phyloP scores from a whole-genome alignment of 192 early-diverging fungal species.

The Thoreauomyces humboldtii region DNA sequence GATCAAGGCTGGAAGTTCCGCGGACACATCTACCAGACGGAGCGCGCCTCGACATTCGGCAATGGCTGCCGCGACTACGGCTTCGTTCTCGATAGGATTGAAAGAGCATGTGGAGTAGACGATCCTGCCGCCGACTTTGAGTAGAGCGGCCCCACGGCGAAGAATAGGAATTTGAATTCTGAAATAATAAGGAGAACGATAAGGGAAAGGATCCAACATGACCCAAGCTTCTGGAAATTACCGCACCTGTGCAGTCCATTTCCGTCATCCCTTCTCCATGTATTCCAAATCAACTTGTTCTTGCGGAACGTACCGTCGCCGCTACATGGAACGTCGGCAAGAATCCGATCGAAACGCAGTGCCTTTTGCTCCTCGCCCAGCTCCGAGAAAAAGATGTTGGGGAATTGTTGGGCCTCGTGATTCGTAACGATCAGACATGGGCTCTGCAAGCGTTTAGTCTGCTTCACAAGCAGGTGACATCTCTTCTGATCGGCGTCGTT shows the following conservation, averaged over 20 bases:
- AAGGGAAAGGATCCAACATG: not conserved
- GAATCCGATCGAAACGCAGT: constrained; percentile 93
- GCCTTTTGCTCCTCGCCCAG: too few species aligned
- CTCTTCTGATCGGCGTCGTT: constrained; percentile 94
- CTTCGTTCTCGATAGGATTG: constrained; percentile 97
- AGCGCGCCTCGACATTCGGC: constrained; percentile 59
- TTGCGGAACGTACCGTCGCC: constrained; percentile 98
- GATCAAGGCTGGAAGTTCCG: constrained; percentile 73
- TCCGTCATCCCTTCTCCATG: constrained; percentile 74
- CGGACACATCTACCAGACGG: constrained; percentile 82
- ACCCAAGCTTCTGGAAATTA: not conserved
- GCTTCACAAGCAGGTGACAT: constrained; percentile 91
- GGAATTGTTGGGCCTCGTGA: constrained; percentile 90
- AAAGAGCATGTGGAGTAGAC: constrained; percentile 99
- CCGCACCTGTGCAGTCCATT: constrained; percentile 80
- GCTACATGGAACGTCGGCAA: constrained; percentile 96
- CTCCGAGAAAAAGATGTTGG: constrained; percentile 59
- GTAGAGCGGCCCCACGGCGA: constrained; percentile 78
- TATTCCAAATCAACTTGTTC: constrained; percentile 88
- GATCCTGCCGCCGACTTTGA: constrained; percentile 87
- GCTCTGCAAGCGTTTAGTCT: constrained; percentile 90
- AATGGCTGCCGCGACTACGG: constrained; percentile 69
- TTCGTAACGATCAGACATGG: constrained; percentile 93
- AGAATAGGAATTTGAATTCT: constrained; percentile 86
- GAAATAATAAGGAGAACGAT: constrained; percentile 18